A percentile compares a stretch with the other conserved stretches of the same genome.
phyloP scores from a whole-genome alignment of 2,329 filamentous ascomycete genomes.

The Neurospora crassa region DNA sequence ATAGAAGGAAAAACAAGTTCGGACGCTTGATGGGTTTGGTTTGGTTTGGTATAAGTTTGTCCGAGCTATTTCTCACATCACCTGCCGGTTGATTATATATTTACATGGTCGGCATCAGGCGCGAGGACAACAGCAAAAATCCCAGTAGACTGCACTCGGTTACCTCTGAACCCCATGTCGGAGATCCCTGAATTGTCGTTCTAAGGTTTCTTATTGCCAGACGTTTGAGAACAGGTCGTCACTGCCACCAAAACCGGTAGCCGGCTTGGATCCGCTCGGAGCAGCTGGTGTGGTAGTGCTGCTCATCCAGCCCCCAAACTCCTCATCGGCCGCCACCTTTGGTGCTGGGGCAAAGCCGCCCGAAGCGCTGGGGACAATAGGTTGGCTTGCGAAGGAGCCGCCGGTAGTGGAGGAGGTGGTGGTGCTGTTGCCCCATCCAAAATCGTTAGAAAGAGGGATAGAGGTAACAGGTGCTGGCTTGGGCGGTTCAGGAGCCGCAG shows the following conservation, averaged over 20 bases:
- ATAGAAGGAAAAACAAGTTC: too few relatives aligned
- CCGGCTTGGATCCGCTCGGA: constrained; percentile 39
- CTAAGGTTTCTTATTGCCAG: constrained; percentile 55
- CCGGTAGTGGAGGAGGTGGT: constrained; percentile 17
- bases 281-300: constrained; percentile 40
- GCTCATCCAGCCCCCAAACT: constrained; percentile 93
- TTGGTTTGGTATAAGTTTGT: too few relatives aligned
- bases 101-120: not conserved
- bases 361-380: constrained; percentile 51
- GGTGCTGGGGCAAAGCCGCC: constrained; percentile 57
- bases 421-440: constrained; percentile 44
- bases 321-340: constrained; percentile 78
- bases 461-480: constrained; percentile 22
- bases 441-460: constrained; percentile 48
- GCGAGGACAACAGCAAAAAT: not conserved
- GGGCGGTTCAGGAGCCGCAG: constrained; percentile 32
- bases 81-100: not conserved
- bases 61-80: too few relatives aligned
- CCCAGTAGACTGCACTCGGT: not conserved
- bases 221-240: constrained; percentile 96
- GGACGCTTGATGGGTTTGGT: too few relatives aligned
- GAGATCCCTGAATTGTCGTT: not conserved
- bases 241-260: constrained; percentile 51
- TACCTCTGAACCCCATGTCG: not conserved
- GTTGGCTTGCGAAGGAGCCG: constrained; percentile 39